Evolutionary conservation across 2,329 filamentous ascomycete genomes (phyloP).

Genomic region (Didymella glomerata): DNA sequence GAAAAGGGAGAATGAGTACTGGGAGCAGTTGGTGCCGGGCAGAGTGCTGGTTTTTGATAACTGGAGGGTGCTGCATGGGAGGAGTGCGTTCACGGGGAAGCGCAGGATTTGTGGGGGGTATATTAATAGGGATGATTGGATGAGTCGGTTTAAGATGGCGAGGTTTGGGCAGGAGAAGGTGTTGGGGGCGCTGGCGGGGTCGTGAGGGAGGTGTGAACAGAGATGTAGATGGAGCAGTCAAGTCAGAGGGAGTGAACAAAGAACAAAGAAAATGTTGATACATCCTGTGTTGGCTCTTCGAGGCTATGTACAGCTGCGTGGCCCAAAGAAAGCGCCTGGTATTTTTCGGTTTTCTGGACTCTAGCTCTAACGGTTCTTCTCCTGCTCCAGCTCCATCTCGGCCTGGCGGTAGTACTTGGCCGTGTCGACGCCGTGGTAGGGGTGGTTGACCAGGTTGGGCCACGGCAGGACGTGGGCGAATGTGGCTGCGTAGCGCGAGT

Average conservation of each 20-base stretch:
- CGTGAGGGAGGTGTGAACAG: not conserved
- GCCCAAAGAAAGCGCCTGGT: constrained; percentile 28
- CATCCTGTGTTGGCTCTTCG: constrained; percentile 35
- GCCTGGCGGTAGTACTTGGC: constrained; percentile 98
- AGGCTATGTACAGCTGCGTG: constrained; percentile 40
- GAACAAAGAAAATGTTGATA: constrained; percentile 38
- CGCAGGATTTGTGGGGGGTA: constrained; percentile 92
- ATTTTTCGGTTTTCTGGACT: constrained; percentile 9
- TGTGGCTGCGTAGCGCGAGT: constrained; percentile 88
- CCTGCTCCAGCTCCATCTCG: constrained; percentile 89
- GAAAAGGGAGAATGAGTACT: constrained; percentile 72
- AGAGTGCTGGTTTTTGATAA: constrained; percentile 92
- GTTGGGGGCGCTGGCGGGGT: constrained; percentile 24
- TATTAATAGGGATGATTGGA: constrained; percentile 42
- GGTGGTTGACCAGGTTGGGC: constrained; percentile 98
- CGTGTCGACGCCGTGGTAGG: constrained; percentile 88
- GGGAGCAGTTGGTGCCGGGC: constrained; percentile 83
- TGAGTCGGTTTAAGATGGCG: constrained; percentile 37
- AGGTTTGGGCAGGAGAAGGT: constrained; percentile 26
- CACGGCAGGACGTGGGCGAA: constrained; percentile 88
- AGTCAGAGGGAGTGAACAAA: too few relatives aligned
- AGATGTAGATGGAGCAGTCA: not conserved
- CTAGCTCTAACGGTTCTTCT: constrained; percentile 52
- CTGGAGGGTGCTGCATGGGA: constrained; percentile 90
- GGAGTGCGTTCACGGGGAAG: constrained; percentile 82